These are phyloP conservation scores for Ormosia emarginata DNA, from an alignment of 306 rosid species.

Conservation along the genomic window DNA sequence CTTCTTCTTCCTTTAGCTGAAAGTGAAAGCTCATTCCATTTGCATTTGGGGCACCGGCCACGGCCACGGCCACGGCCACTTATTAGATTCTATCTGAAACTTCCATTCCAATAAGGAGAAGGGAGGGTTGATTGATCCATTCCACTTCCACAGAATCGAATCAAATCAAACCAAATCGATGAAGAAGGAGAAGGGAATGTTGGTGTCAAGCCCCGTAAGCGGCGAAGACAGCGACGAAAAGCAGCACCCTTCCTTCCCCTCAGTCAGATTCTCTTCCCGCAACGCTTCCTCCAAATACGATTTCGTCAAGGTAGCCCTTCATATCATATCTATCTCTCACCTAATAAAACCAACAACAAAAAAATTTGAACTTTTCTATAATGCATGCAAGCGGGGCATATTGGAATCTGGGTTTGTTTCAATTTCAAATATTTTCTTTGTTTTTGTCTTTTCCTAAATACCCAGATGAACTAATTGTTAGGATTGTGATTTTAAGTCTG, in stretches of 20 bases:
- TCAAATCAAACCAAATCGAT: not conserved
- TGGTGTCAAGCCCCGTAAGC: slow-evolving; percentile 24
- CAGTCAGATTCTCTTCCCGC: slow-evolving; percentile 62
- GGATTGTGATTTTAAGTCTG: not conserved
- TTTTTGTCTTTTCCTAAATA: not conserved
- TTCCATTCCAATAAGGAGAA: too few relatives aligned
- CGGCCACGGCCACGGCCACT: too few relatives aligned
- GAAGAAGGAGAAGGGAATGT: slow-evolving; percentile 18
- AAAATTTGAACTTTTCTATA: not conserved
- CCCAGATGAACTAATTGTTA: not conserved
- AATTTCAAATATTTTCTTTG: not conserved
- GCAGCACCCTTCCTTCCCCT: slow-evolving; percentile 37
- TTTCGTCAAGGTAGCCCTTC: slow-evolving; percentile 68
- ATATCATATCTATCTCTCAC: not conserved
- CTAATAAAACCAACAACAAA: too few relatives aligned
- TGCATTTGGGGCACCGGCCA: too few relatives aligned
- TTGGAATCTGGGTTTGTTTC: not conserved
- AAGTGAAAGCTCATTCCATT: too few relatives aligned
- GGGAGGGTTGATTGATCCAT: too few relatives aligned
- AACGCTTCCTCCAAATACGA: slow-evolving; percentile 94
- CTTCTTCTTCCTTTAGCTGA: too few relatives aligned
- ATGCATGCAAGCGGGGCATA: not conserved
- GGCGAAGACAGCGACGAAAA: slow-evolving; percentile 45
- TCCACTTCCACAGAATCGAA: too few relatives aligned
- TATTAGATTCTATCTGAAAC: too few relatives aligned